These are phyloP conservation scores for Salisapilia sapeloensis DNA, from an alignment of 352 stramenopile genomes.

Conservation along the genomic window DNA sequence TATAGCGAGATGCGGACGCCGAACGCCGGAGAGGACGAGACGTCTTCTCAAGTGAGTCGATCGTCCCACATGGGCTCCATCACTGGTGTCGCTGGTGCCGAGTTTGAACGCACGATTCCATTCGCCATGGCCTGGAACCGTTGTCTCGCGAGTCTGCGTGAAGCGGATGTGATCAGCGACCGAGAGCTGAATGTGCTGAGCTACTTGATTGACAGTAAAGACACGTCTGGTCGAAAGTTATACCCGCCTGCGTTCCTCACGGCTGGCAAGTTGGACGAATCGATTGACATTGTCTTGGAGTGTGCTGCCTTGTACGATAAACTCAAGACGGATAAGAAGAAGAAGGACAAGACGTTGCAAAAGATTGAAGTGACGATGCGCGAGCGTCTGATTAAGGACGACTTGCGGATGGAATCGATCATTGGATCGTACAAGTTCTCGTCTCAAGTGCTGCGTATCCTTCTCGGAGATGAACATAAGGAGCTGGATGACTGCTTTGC, in stretches of 20 bases:
- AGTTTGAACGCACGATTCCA: constrained; percentile 10
- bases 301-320: constrained; percentile 7
- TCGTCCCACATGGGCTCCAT: constrained; percentile 7
- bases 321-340: constrained; percentile 8
- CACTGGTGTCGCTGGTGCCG: constrained; percentile 5
- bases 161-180: constrained; percentile 9
- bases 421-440: constrained; percentile 8
- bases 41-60: background rate
- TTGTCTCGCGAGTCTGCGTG: constrained; percentile 6
- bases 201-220: constrained; percentile 11
- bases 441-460: constrained; percentile 4
- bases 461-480: constrained; percentile 8
- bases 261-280: constrained; percentile 10
- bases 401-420: constrained; percentile 8
- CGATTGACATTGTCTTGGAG: constrained; percentile 11
- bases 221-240: constrained; percentile 4
- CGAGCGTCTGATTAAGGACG: constrained; percentile 7
- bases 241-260: constrained; percentile 9
- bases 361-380: constrained; percentile 8
- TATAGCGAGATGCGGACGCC: constrained; percentile 1
- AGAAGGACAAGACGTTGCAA: constrained; percentile 6
- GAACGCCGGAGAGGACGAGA: background rate
- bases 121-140: constrained; percentile 12
- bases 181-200: constrained; percentile 10
- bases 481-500: constrained; percentile 7